A percentile compares a stretch with the other conserved stretches of the same genome.
Conservation (phyloP, 2,329 filamentous ascomycete genomes). For the Aspergillus flavus region DNA sequence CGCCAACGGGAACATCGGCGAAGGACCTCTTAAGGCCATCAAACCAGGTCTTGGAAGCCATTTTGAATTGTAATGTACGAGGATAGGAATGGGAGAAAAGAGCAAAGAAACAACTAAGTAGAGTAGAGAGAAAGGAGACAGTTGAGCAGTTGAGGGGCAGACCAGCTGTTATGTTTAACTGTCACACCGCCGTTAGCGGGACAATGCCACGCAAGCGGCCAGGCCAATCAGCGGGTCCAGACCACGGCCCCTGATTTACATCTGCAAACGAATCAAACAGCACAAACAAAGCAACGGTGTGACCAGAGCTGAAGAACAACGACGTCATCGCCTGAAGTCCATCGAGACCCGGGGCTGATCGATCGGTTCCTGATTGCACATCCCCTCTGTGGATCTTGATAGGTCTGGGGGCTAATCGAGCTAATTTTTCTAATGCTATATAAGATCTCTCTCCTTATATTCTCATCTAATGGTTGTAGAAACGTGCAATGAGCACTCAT, state of each 20-base stretch:
- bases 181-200: conserved; percentile 31
- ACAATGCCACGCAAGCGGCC: conserved; percentile 32
- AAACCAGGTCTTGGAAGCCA: conserved; percentile 69
- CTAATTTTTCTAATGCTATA: conserved; percentile 1
- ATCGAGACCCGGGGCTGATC: not conserved
- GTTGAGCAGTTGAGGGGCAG: conserved; percentile 10
- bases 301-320: conserved; percentile 14
- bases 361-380: conserved; percentile 6
- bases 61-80: conserved; percentile 25
- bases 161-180: conserved; percentile 24
- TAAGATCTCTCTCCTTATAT: conserved; percentile 6
- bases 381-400: conserved; percentile 4
- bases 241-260: conserved; percentile 5
- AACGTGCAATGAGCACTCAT: conserved; percentile 31
- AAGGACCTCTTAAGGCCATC: conserved; percentile 84
- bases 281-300: conserved; percentile 30
- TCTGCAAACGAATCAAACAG: conserved; percentile 24
- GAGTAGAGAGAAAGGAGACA: conserved; percentile 12
- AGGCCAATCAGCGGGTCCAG: conserved; percentile 21
- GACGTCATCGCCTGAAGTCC: conserved; percentile 35
- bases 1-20: conserved; percentile 75
- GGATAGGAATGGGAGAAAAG: conserved; percentile 7
- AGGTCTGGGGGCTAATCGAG: not conserved
- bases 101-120: conserved; percentile 1
- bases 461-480: not conserved